Conservation (phyloP, 169 alveolate species). For the Sarcocystis neurona region DNA sequence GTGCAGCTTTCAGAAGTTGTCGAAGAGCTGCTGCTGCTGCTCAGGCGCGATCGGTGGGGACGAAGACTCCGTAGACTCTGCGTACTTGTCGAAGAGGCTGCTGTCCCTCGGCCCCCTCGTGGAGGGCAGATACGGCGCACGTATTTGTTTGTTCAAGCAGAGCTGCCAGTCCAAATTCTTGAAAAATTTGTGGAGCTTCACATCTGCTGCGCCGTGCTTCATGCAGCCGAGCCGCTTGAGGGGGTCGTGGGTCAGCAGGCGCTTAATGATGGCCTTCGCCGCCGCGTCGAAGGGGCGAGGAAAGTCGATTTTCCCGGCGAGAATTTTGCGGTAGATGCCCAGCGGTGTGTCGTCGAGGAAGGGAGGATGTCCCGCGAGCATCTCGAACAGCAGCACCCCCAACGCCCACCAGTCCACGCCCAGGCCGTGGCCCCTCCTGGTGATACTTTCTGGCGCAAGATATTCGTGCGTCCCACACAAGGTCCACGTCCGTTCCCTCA, state of each 20-base stretch:
- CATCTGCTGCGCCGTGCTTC: conserved; percentile 80
- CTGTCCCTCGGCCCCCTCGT: conserved; percentile 78
- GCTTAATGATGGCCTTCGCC: conserved; percentile 86
- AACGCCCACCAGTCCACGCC: conserved; percentile 98
- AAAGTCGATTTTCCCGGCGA: conserved; percentile 85
- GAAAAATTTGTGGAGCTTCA: conserved; percentile 83
- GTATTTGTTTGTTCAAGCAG: conserved; percentile 71
- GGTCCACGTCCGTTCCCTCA: conserved; percentile 95
- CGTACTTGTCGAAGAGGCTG: conserved; percentile 79
- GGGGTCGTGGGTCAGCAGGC: conserved; percentile 83
- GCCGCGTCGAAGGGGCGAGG: conserved; percentile 64
- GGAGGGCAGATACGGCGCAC: conserved; percentile 84
- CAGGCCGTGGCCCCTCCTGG: conserved; percentile 74
- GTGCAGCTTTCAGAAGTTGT: conserved; percentile 15
- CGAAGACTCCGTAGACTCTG: conserved; percentile 77
- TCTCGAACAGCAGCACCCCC: conserved; percentile 95
- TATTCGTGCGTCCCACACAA: conserved; percentile 99
- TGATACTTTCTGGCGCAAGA: conserved; percentile 94
- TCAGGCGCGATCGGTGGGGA: conserved; percentile 34
- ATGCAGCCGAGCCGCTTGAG: conserved; percentile 86
- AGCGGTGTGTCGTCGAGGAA: conserved; percentile 95
- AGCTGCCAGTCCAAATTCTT: conserved; percentile 82
- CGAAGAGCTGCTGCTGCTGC: conserved; percentile 42
- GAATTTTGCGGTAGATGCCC: conserved; percentile 93
- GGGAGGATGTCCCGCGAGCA: conserved; percentile 97